Conservation (phyloP, 495 filamentous ascomycete species). For the Trichoderma reesei region DNA sequence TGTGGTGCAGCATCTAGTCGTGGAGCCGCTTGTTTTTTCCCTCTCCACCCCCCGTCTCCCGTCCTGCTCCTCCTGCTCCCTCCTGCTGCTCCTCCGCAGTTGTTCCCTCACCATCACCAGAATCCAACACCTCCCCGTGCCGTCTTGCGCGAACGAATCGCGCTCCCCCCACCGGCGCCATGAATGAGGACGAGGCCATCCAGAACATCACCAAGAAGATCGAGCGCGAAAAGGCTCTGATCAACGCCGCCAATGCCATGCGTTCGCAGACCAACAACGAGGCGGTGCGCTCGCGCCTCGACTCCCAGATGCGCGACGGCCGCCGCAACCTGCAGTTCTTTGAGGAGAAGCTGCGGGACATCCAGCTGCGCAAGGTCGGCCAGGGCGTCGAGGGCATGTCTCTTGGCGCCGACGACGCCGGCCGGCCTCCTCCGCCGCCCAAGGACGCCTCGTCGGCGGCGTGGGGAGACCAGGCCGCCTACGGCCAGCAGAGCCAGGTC, state of each 20-base stretch:
- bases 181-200: slow-evolving; percentile 73
- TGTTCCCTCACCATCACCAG: not conserved
- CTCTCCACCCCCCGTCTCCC: slow-evolving; percentile 1
- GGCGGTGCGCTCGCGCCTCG: slow-evolving; percentile 74
- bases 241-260: slow-evolving; percentile 89
- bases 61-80: not conserved
- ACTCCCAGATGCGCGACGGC: slow-evolving; percentile 87
- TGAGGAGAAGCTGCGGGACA: slow-evolving; percentile 78
- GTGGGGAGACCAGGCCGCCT: slow-evolving; percentile 32
- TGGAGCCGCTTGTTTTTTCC: slow-evolving; percentile 8
- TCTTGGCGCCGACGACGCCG: slow-evolving; percentile 34
- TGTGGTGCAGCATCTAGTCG: not conserved
- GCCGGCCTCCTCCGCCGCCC: slow-evolving; percentile 47
- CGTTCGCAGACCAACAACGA: slow-evolving; percentile 91
- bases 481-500: slow-evolving; percentile 40
- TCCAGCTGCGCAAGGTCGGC: slow-evolving; percentile 69
- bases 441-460: slow-evolving; percentile 46
- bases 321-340: slow-evolving; percentile 88
- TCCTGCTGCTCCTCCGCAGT: not conserved
- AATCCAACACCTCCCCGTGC: not conserved
- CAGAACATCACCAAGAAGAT: slow-evolving; percentile 92
- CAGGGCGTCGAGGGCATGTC: slow-evolving; percentile 55
- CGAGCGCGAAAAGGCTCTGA: slow-evolving; percentile 90
- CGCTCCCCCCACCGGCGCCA: slow-evolving; percentile 24
- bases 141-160: slow-evolving; percentile 11